Evolutionary conservation across 1,284 basidiomycete genomes (phyloP).

Genomic region (Trichosporon sp.): DNA sequence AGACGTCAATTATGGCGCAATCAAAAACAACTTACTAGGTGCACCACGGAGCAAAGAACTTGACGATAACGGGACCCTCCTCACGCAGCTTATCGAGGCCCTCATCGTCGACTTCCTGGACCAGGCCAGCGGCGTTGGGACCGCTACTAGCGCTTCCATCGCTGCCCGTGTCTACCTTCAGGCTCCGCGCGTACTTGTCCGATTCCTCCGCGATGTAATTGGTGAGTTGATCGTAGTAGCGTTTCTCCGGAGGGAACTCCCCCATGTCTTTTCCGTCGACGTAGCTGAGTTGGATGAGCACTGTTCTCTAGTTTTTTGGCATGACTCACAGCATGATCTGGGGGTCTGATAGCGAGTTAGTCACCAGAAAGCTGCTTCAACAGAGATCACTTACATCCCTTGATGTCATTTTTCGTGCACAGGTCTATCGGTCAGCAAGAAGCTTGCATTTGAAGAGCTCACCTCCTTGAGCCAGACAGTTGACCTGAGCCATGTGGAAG

Average conservation of each 20-base stretch:
- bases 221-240: constrained; percentile 54
- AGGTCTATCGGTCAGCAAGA: constrained; percentile 57
- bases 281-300: constrained; percentile 32
- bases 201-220: constrained; percentile 53
- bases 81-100: constrained; percentile 55
- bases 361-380: background rate
- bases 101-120: constrained; percentile 55
- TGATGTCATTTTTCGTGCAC: constrained; percentile 63
- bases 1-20: constrained; percentile 10
- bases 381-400: constrained; percentile 52
- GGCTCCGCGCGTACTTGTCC: constrained; percentile 35
- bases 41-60: constrained; percentile 92
- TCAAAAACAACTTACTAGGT: constrained; percentile 55
- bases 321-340: constrained; percentile 63
- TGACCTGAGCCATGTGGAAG: constrained; percentile 74
- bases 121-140: constrained; percentile 60
- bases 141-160: constrained; percentile 9
- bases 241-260: constrained; percentile 54
- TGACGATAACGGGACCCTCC: constrained; percentile 69
- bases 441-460: constrained; percentile 34
- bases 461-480: constrained; percentile 80
- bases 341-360: constrained; percentile 53
- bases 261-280: constrained; percentile 60
- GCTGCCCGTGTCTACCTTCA: background rate
- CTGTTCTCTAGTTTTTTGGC: background rate